These are phyloP conservation scores for Thelephora ganbajun DNA, from an alignment of 768 basidiomycete genomes.

Conservation along the genomic window DNA sequence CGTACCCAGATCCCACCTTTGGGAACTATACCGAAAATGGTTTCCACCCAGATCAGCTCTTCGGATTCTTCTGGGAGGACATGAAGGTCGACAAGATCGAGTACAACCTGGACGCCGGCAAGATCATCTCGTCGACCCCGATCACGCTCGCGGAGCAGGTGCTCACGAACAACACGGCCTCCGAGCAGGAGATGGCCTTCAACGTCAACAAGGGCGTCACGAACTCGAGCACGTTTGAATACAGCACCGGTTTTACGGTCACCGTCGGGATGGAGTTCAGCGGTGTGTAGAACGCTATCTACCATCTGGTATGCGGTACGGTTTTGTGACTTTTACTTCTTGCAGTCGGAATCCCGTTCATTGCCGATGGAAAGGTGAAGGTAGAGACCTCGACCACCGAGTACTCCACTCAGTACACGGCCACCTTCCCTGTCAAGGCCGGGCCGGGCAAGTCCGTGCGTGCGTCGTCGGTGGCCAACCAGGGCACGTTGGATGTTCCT, in stretches of 20 bases:
- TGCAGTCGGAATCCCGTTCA: background rate
- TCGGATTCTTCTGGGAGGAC: constrained; percentile 1
- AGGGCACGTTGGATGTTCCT: background rate
- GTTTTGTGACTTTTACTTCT: background rate
- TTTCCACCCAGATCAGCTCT: constrained; percentile 1
- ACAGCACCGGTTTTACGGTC: background rate
- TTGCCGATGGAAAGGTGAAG: background rate
- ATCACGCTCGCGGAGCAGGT: too few species aligned
- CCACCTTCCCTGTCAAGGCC: background rate
- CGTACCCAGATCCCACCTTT: background rate
- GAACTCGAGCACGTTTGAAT: background rate
- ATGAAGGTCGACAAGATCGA: constrained; percentile 2
- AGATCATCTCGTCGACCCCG: constrained; percentile 1
- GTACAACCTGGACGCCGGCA: background rate
- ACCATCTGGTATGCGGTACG: background rate
- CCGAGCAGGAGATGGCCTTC: constrained; percentile 2
- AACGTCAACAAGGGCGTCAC: too few species aligned
- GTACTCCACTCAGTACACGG: background rate
- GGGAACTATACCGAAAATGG: background rate
- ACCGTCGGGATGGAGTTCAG: constrained; percentile 1
- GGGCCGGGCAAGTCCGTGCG: background rate
- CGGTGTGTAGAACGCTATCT: background rate
- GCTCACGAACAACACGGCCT: background rate
- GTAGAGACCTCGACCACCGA: background rate
- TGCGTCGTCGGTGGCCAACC: background rate